Percentiles rank a stretch among this genome's conserved stretches.
phyloP scores from a whole-genome alignment of 768 basidiomycete species.

The Agaricus subrufescens region DNA sequence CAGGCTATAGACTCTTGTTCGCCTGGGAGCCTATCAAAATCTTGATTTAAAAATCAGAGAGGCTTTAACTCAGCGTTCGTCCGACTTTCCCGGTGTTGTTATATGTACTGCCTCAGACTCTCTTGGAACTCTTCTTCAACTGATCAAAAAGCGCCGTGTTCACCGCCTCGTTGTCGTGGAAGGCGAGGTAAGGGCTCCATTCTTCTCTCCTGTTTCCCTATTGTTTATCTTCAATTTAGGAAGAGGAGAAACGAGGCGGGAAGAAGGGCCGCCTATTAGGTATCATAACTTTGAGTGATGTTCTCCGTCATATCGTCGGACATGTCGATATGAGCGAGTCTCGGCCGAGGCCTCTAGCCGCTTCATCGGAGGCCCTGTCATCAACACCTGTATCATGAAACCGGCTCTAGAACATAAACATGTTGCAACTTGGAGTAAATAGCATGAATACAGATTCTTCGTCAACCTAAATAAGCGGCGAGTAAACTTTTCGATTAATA shows the following conservation, averaged over 20 bases:
- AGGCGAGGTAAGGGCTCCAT: conserved; percentile 57
- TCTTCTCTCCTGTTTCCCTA: not conserved
- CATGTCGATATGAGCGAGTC: conserved; percentile 43
- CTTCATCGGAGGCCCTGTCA: not conserved
- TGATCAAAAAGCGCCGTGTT: conserved; percentile 90
- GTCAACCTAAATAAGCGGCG: no score
- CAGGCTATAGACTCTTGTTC: conserved; percentile 78
- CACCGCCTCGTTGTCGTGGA: conserved; percentile 95
- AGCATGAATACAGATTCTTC: not conserved
- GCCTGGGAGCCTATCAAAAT: conserved; percentile 92
- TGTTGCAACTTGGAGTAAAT: not conserved
- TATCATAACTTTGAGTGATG: conserved; percentile 86
- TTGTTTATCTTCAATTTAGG: conserved; percentile 33
- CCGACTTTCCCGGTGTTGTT: conserved; percentile 96
- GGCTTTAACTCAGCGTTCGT: conserved; percentile 86
- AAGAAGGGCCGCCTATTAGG: conserved; percentile 82
- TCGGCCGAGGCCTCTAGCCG: conserved; percentile 10
- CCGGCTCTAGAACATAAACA: not conserved
- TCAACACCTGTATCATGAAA: not conserved
- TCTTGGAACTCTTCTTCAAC: conserved; percentile 81
- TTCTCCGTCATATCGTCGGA: conserved; percentile 78
- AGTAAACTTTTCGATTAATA: no score
- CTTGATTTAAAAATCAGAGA: conserved; percentile 91
- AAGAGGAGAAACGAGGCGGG: conserved; percentile 75
- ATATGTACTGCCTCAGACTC: conserved; percentile 93